Percentiles rank a stretch among this genome's conserved stretches.
Conservation (phyloP, 768 basidiomycete genomes). For the Pleurotus tuber-regium region DNA sequence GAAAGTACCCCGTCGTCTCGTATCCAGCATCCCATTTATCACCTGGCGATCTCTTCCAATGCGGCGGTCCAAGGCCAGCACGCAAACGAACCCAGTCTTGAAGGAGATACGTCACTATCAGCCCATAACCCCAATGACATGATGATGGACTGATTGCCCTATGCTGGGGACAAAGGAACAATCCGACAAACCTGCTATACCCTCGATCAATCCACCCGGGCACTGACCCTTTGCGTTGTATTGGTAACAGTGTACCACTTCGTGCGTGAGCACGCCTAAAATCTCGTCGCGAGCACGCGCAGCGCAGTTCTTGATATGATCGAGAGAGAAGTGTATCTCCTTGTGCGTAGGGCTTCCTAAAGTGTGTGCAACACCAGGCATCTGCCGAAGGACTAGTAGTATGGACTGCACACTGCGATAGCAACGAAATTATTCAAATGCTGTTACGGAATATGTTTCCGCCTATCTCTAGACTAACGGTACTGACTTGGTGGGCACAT, state of each 20-base stretch:
- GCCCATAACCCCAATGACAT: not conserved
- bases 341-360: constrained; percentile 54
- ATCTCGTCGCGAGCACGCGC: constrained; percentile 57
- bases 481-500: constrained; percentile 36
- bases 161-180: no score
- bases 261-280: constrained; percentile 57
- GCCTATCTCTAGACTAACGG: no score
- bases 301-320: constrained; percentile 50
- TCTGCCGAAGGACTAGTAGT: constrained; percentile 57
- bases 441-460: not conserved
- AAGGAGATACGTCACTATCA: not conserved
- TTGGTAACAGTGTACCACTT: constrained; percentile 81
- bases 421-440: not conserved
- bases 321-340: constrained; percentile 71
- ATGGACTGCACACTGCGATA: constrained; percentile 48
- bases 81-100: constrained; percentile 71
- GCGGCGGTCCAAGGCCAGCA: constrained; percentile 59
- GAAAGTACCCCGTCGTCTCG: constrained; percentile 70
- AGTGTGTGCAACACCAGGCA: constrained; percentile 73
- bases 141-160: not conserved
- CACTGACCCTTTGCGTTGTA: constrained; percentile 58
- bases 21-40: constrained; percentile 77
- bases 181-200: constrained; percentile 72
- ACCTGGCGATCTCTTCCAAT: constrained; percentile 55
- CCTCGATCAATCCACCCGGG: constrained; percentile 74